phyloP scores from a whole-genome alignment of 2,329 filamentous ascomycete species.

The Fusarium neocosmosporiellum region DNA sequence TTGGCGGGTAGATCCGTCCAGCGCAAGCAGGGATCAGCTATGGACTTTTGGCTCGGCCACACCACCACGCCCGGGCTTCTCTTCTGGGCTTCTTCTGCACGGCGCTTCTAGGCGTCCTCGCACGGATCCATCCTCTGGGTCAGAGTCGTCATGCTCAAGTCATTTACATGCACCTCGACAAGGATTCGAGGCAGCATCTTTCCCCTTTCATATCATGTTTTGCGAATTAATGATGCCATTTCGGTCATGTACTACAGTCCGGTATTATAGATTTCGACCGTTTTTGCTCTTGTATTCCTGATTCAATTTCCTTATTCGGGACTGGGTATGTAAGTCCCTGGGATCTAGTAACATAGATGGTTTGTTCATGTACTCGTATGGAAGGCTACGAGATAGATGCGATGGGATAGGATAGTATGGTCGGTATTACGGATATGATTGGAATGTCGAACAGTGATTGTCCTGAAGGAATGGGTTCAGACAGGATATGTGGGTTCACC shows the following conservation, averaged over 20 bases:
- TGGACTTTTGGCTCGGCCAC: conserved; percentile 3
- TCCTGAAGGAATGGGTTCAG: conserved; percentile 26
- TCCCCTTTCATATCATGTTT: conserved; percentile 6
- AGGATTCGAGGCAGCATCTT: conserved; percentile 9
- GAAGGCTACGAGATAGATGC: conserved; percentile 37
- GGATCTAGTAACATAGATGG: conserved; percentile 36
- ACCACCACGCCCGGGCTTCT: neutral
- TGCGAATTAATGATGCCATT: conserved; percentile 6
- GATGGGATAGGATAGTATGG: conserved; percentile 7
- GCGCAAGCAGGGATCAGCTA: conserved; percentile 33
- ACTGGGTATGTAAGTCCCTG: conserved; percentile 11
- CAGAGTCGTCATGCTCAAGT: conserved; percentile 29
- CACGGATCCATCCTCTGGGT: conserved; percentile 11
- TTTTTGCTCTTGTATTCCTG: conserved; percentile 13
- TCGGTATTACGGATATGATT: conserved; percentile 32
- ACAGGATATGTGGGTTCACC: conserved; percentile 17
- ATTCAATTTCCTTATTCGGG: conserved; percentile 2
- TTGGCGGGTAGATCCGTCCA: conserved; percentile 44
- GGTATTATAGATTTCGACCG: conserved; percentile 31
- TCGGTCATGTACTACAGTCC: conserved; percentile 2
- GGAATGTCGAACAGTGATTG: conserved; percentile 26
- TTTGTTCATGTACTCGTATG: conserved; percentile 18
- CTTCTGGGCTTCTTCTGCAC: conserved; percentile 9
- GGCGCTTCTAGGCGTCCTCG: conserved; percentile 33
- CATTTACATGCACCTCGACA: conserved; percentile 15